A percentile compares a stretch with the other conserved stretches of the same genome.
phyloP scores from a whole-genome alignment of 139 green algal species.

The Penium margaritaceum region DNA sequence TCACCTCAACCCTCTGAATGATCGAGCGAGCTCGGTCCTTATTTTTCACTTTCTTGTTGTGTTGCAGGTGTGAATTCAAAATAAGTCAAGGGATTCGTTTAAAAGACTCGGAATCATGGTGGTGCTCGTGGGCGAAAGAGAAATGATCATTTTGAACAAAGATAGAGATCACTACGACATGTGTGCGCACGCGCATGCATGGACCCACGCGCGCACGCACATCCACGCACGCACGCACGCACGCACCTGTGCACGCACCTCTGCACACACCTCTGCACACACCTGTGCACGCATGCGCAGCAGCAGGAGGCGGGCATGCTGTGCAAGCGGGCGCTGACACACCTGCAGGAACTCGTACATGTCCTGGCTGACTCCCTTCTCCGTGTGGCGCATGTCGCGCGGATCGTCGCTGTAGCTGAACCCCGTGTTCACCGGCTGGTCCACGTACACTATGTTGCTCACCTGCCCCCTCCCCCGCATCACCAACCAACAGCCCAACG shows the following conservation, averaged over 20 bases:
- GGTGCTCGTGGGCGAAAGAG: no score
- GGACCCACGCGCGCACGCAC: neutral
- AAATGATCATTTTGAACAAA: no score
- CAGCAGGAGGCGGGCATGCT: neutral
- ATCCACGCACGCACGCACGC: neutral
- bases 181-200: neutral
- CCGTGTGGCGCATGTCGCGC: slow-evolving; percentile 52
- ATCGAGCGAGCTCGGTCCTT: no score
- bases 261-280: no score
- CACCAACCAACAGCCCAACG: neutral
- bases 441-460: slow-evolving; percentile 56
- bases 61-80: no score
- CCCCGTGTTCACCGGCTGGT: slow-evolving; percentile 87
- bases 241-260: no score
- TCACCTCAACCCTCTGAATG: no score
- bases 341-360: slow-evolving; percentile 90
- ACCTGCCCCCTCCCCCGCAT: neutral
- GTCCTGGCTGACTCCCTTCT: slow-evolving; percentile 72
- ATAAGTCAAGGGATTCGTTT: no score
- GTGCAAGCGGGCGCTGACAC: slow-evolving; percentile 9
- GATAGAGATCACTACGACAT: neutral
- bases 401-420: slow-evolving; percentile 69
- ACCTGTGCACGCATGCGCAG: no score
- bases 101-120: no score
- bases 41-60: no score